Evolutionary conservation across 345 rosid species (phyloP).

Genomic region (Acer campestre): DNA sequence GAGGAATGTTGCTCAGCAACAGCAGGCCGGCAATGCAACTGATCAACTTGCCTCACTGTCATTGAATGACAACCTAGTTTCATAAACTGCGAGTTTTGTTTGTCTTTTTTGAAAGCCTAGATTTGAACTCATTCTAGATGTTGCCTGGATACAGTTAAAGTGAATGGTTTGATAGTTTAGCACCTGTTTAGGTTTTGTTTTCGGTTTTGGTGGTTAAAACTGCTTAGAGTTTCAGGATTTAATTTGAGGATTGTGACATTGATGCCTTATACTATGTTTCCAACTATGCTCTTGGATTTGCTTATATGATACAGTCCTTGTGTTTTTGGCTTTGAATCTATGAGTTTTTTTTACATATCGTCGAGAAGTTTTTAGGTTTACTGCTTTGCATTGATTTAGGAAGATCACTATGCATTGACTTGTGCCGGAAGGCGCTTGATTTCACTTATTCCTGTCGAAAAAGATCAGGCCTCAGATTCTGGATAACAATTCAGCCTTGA

Average conservation of each 20-base stretch:
- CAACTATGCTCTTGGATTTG: not conserved
- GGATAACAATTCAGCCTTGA: no score
- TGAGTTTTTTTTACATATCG: not conserved
- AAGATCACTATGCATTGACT: no score
- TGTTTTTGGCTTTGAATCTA: not conserved
- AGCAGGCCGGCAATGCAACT: slow-evolving; percentile 58
- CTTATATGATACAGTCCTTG: not conserved
- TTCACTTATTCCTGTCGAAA: no score
- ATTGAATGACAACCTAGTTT: slow-evolving; percentile 61
- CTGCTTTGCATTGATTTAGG: not conserved
- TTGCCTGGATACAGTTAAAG: slow-evolving; percentile 16
- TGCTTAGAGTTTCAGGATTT: slow-evolving; percentile 12
- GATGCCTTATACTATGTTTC: not conserved
- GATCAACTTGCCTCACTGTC: slow-evolving; percentile 82
- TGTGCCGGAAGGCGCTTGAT: no score
- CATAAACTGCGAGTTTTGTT: slow-evolving; percentile 29
- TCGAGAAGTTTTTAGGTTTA: not conserved
- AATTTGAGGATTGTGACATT: slow-evolving; percentile 2
- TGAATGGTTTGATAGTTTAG: slow-evolving; percentile 4
- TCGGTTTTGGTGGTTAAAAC: not conserved
- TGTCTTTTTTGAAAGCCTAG: not conserved
- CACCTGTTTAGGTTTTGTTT: not conserved
- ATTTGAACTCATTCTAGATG: slow-evolving; percentile 6
- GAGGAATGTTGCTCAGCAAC: slow-evolving; percentile 70
- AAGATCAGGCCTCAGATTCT: no score